Evolutionary conservation across 352 stramenopile genomes (phyloP).

Genomic region (Saprolegnia parasitica): DNA sequence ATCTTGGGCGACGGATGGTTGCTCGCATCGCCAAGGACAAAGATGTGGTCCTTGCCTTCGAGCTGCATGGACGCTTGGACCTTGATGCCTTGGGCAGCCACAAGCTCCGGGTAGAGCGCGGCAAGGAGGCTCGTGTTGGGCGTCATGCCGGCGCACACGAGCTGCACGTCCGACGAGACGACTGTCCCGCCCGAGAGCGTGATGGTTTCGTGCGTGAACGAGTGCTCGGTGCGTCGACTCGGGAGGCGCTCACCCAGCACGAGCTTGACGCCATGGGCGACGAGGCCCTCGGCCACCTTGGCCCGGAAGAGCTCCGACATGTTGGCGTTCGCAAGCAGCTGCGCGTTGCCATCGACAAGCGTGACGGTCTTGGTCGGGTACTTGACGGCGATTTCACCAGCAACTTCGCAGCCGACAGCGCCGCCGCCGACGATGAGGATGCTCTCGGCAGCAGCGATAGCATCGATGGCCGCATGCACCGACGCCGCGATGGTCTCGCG

Average conservation of each 20-base stretch:
- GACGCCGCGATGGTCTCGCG: slow-evolving; percentile 32
- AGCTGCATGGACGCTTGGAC: slow-evolving; percentile 52
- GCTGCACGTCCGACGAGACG: slow-evolving; percentile 37
- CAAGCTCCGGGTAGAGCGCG: background rate
- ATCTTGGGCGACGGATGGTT: slow-evolving; percentile 12
- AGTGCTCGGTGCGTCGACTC: slow-evolving; percentile 31
- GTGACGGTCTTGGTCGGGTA: slow-evolving; percentile 37
- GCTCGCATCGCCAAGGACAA: slow-evolving; percentile 23
- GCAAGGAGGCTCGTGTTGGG: slow-evolving; percentile 30
- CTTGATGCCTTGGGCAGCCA: slow-evolving; percentile 39
- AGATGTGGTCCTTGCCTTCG: slow-evolving; percentile 31
- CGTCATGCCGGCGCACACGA: slow-evolving; percentile 35
- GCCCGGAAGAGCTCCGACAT: slow-evolving; percentile 31
- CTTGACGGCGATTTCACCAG: slow-evolving; percentile 37
- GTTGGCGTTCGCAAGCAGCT: slow-evolving; percentile 32
- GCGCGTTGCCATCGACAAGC: slow-evolving; percentile 32
- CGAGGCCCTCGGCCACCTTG: slow-evolving; percentile 28
- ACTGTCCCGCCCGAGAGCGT: slow-evolving; percentile 35
- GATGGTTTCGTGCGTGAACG: slow-evolving; percentile 32
- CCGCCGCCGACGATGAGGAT: slow-evolving; percentile 37
- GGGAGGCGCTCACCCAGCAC: slow-evolving; percentile 34
- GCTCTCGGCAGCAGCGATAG: slow-evolving; percentile 32
- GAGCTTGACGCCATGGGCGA: slow-evolving; percentile 32
- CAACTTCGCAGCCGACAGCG: slow-evolving; percentile 37
- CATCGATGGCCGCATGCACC: slow-evolving; percentile 31